A percentile compares a stretch with the other conserved stretches of the same genome.
Conservation (phyloP, 805 yeast genomes). For the Candida ipomoeae region DNA sequence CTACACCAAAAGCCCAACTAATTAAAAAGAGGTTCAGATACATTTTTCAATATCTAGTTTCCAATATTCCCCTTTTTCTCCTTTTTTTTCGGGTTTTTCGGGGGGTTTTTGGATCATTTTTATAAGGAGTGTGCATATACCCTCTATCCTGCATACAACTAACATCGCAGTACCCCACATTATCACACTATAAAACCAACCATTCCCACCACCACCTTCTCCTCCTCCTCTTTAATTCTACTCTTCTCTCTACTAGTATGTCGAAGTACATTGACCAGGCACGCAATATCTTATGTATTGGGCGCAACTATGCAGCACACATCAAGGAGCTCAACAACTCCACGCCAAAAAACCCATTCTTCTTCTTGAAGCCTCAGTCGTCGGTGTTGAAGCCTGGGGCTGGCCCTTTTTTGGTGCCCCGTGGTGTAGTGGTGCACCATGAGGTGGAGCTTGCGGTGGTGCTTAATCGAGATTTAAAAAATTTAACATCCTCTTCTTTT, state of each 20-base stretch:
- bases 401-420: constrained; percentile 82
- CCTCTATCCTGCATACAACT: too few species aligned
- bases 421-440: constrained; percentile 77
- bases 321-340: constrained; percentile 82
- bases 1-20: too few species aligned
- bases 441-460: constrained; percentile 89
- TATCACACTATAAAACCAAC: too few species aligned
- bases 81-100: too few species aligned
- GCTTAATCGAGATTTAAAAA: constrained; percentile 58
- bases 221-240: not conserved
- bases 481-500: constrained; percentile 53
- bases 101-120: too few species aligned
- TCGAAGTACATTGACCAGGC: constrained; percentile 55
- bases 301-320: constrained; percentile 96
- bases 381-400: constrained; percentile 54
- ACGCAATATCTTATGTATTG: constrained; percentile 86
- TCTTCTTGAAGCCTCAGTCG: constrained; percentile 85
- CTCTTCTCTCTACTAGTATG: not conserved
- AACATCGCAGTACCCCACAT: too few species aligned
- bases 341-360: constrained; percentile 83
- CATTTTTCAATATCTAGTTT: too few species aligned
- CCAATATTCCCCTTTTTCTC: too few species aligned
- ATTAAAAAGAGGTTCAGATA: too few species aligned
- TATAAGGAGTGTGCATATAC: too few species aligned
- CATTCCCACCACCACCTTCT: too few species aligned